These are phyloP conservation scores for Mimosa bimucronata DNA, from an alignment of 306 rosid genomes.

Conservation along the genomic window DNA sequence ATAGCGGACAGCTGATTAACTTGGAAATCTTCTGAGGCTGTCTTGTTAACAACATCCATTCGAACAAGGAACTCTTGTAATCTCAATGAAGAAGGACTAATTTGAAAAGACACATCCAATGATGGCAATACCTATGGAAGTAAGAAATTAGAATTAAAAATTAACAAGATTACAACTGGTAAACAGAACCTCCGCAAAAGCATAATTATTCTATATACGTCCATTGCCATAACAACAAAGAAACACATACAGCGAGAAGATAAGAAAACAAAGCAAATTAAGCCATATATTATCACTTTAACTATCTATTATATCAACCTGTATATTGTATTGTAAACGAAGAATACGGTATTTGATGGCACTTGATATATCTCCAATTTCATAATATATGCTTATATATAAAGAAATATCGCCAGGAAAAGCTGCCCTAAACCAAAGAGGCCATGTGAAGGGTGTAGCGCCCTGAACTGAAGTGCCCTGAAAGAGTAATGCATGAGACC, in stretches of 20 bases:
- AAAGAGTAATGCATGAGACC: slow-evolving; percentile 39
- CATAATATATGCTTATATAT: slow-evolving; percentile 83
- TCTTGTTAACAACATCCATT: slow-evolving; percentile 83
- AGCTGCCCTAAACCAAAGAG: slow-evolving; percentile 98
- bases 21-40: slow-evolving; percentile 75
- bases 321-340: slow-evolving; percentile 82
- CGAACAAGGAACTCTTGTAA: slow-evolving; percentile 84
- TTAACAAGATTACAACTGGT: slow-evolving; percentile 23
- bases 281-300: slow-evolving; percentile 31
- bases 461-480: slow-evolving; percentile 78
- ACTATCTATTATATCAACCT: slow-evolving; percentile 58
- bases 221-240: slow-evolving; percentile 12
- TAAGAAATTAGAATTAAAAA: slow-evolving; percentile 42
- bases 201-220: slow-evolving; percentile 29
- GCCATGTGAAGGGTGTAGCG: slow-evolving; percentile 76
- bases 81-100: slow-evolving; percentile 86
- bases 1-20: slow-evolving; percentile 81
- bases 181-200: background rate
- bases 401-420: slow-evolving; percentile 82
- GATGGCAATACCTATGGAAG: slow-evolving; percentile 79
- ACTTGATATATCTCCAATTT: slow-evolving; percentile 73
- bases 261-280: slow-evolving; percentile 28
- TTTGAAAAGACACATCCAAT: slow-evolving; percentile 82
- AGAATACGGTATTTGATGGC: slow-evolving; percentile 81
- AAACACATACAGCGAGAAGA: slow-evolving; percentile 9